Evolutionary conservation across 768 basidiomycete species (phyloP).

Genomic region (Termitomyces sp.): DNA sequence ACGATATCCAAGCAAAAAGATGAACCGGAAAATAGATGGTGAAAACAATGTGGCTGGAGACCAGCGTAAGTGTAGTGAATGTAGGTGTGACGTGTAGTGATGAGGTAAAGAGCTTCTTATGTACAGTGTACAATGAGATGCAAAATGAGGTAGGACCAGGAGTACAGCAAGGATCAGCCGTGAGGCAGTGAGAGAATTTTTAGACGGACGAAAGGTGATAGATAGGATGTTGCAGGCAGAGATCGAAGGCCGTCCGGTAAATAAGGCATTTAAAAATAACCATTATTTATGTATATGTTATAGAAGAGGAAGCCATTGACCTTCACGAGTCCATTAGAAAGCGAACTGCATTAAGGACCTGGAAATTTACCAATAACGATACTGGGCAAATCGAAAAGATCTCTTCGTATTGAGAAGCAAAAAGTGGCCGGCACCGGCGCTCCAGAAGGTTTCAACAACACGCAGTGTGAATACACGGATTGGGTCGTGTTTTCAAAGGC

Average conservation of each 20-base stretch:
- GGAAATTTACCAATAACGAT: slow-evolving; percentile 72
- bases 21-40: neutral
- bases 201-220: neutral
- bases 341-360: neutral
- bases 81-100: neutral
- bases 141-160: slow-evolving; percentile 8
- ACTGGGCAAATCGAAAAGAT: slow-evolving; percentile 87
- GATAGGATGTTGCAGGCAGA: slow-evolving; percentile 1
- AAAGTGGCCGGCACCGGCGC: slow-evolving; percentile 88
- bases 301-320: slow-evolving; percentile 85
- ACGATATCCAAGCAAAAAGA: slow-evolving; percentile 6
- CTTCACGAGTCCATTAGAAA: slow-evolving; percentile 31
- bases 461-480: slow-evolving; percentile 91
- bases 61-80: slow-evolving; percentile 1
- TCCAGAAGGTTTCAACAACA: slow-evolving; percentile 81
- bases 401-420: slow-evolving; percentile 93
- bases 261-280: slow-evolving; percentile 12
- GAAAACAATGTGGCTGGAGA: neutral
- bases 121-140: slow-evolving; percentile 16
- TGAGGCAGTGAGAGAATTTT: neutral
- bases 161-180: slow-evolving; percentile 13
- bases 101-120: slow-evolving; percentile 3
- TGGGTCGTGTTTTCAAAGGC: slow-evolving; percentile 98
- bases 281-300: slow-evolving; percentile 27
- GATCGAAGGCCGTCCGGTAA: slow-evolving; percentile 12